phyloP scores from a whole-genome alignment of 2,329 filamentous ascomycete genomes.

The Neospermospora avenae region DNA sequence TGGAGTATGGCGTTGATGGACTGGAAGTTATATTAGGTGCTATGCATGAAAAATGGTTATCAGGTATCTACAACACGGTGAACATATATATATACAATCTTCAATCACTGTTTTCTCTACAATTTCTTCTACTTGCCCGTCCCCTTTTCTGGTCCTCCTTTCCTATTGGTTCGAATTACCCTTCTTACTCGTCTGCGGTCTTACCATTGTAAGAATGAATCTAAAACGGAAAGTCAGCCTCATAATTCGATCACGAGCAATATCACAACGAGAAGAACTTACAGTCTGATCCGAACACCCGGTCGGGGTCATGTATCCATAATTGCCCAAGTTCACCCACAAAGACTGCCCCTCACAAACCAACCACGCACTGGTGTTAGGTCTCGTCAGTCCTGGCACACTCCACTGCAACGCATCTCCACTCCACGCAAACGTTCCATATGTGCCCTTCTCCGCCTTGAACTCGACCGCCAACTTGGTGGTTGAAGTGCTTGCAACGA shows the following conservation, averaged over 20 bases:
- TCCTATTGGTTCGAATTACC: no score
- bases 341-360: slow-evolving; percentile 51
- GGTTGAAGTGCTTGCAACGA: slow-evolving; percentile 37
- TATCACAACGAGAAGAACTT: slow-evolving; percentile 28
- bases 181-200: slow-evolving; percentile 14
- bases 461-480: slow-evolving; percentile 49
- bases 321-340: slow-evolving; percentile 58
- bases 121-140: not conserved
- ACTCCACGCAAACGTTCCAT: slow-evolving; percentile 54
- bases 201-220: slow-evolving; percentile 42
- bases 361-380: slow-evolving; percentile 57
- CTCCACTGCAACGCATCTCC: slow-evolving; percentile 58
- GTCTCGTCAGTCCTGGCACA: slow-evolving; percentile 45
- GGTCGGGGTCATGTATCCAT: slow-evolving; percentile 53
- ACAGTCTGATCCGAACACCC: slow-evolving; percentile 59
- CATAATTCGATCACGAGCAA: not conserved
- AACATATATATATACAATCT: not conserved
- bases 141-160: not conserved
- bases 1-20: not conserved
- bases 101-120: not conserved
- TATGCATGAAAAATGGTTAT: not conserved
- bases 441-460: slow-evolving; percentile 47
- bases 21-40: not conserved
- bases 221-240: slow-evolving; percentile 25
- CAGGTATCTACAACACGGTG: slow-evolving; percentile 2